phyloP scores from a whole-genome alignment of 441 rosid species.

The Viola pubescens region DNA sequence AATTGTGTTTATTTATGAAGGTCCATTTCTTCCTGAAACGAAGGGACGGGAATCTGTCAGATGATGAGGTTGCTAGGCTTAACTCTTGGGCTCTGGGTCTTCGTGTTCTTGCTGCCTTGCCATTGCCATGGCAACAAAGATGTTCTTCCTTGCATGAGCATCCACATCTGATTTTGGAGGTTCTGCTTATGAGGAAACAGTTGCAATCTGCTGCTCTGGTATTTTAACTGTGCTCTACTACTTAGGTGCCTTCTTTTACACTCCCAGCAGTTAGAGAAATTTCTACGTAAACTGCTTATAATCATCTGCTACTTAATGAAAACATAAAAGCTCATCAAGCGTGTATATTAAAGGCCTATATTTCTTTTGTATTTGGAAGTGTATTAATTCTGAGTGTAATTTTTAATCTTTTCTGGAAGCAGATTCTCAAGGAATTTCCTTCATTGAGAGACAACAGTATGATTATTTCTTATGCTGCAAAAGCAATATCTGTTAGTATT shows the following conservation, averaged over 20 bases:
- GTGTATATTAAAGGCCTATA: no score
- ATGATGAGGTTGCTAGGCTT: slow-evolving; percentile 74
- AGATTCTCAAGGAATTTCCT: slow-evolving; percentile 95
- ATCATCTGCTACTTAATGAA: slow-evolving; percentile 1
- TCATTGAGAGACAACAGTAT: slow-evolving; percentile 68
- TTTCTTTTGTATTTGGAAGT: background rate
- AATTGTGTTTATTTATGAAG: slow-evolving; percentile 37
- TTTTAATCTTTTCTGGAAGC: slow-evolving; percentile 25
- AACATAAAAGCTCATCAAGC: no score
- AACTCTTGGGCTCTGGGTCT: slow-evolving; percentile 99
- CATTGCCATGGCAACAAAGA: slow-evolving; percentile 98
- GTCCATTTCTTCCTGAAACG: slow-evolving; percentile 96
- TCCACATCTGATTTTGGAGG: slow-evolving; percentile 90
- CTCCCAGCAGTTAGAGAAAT: background rate
- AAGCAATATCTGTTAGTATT: slow-evolving; percentile 72
- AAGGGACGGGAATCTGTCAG: slow-evolving; percentile 77
- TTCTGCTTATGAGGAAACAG: slow-evolving; percentile 95
- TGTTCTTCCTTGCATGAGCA: slow-evolving; percentile 96
- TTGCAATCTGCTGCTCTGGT: slow-evolving; percentile 89
- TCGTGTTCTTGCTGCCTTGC: slow-evolving; percentile 93
- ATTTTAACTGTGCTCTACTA: slow-evolving; percentile 15
- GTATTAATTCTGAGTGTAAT: slow-evolving; percentile 18
- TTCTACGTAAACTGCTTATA: background rate
- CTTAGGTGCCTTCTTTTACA: slow-evolving; percentile 17
- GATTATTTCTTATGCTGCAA: slow-evolving; percentile 76